Evolutionary conservation across 495 filamentous ascomycete species (phyloP).

Genomic region (Podospora anserina): DNA sequence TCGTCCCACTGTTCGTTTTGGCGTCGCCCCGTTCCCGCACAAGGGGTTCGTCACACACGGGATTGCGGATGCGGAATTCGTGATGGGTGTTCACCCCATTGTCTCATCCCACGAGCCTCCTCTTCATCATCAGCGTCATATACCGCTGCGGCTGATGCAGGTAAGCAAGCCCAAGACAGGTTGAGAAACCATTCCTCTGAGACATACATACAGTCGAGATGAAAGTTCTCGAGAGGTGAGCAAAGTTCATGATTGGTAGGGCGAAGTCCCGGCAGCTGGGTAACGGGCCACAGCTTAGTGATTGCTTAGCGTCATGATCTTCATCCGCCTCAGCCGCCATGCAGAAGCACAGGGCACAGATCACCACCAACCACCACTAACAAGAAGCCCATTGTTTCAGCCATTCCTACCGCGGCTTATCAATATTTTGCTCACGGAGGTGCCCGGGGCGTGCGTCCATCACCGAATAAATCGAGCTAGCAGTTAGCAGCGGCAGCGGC

Average conservation of each 20-base stretch:
- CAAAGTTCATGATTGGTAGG: not conserved
- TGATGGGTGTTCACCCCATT: not conserved
- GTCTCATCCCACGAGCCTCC: not conserved
- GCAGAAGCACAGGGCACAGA: constrained; percentile 1
- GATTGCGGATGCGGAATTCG: not conserved
- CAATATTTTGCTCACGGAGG: not conserved
- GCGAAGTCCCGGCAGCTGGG: constrained; percentile 2
- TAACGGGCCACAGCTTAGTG: not conserved
- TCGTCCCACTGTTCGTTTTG: not conserved
- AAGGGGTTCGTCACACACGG: not conserved
- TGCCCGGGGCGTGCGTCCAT: not conserved
- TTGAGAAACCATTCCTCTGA: not conserved
- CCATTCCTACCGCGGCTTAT: constrained; percentile 8
- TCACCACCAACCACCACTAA: not conserved
- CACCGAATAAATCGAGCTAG: constrained; percentile 21
- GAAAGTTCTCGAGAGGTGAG: not conserved
- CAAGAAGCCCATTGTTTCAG: constrained; percentile 20
- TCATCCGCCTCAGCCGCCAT: constrained; percentile 25
- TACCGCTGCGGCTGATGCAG: not conserved
- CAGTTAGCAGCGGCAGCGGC: not conserved
- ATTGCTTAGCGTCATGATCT: constrained; percentile 26
- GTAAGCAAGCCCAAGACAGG: not conserved
- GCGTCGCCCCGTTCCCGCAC: not conserved
- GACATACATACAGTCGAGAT: constrained; percentile 1
- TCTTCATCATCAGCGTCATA: not conserved